These are phyloP conservation scores for Hyaloperonospora arabidopsidis DNA, from an alignment of 352 stramenopile genomes.

Conservation along the genomic window DNA sequence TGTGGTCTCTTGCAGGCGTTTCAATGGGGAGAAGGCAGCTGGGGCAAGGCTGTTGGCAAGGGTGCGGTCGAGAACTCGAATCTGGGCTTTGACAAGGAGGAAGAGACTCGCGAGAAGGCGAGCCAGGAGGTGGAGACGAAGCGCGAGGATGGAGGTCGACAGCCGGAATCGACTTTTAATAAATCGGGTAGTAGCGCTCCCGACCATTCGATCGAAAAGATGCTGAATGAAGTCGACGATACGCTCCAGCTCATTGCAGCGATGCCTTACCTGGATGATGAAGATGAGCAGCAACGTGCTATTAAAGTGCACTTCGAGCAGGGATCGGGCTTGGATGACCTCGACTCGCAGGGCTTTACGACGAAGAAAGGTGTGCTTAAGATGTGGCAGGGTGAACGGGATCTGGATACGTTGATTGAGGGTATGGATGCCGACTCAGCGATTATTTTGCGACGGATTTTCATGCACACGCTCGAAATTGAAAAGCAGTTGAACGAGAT, in stretches of 20 bases:
- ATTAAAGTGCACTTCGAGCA: constrained; percentile 54
- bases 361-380: constrained; percentile 41
- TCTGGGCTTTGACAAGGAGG: constrained; percentile 53
- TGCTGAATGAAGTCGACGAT: constrained; percentile 41
- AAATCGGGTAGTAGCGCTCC: constrained; percentile 17
- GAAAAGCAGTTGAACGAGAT: constrained; percentile 53
- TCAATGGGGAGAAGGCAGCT: constrained; percentile 66
- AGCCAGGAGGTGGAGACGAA: background rate
- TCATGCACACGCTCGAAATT: constrained; percentile 60
- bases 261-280: constrained; percentile 57
- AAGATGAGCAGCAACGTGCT: constrained; percentile 41
- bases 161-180: constrained; percentile 35
- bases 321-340: constrained; percentile 51
- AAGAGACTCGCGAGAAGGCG: constrained; percentile 33
- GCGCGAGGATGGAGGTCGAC: background rate
- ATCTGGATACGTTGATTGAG: constrained; percentile 38
- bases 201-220: constrained; percentile 1
- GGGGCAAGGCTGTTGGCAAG: constrained; percentile 59
- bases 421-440: constrained; percentile 54
- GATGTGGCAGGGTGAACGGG: constrained; percentile 67
- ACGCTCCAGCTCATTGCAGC: constrained; percentile 64
- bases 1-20: constrained; percentile 56
- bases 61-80: constrained; percentile 56
- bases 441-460: constrained; percentile 63
- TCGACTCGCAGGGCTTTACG: constrained; percentile 46